These are phyloP conservation scores for Cardiospermum halicacabum DNA, from an alignment of 345 rosid genomes.

Conservation along the genomic window DNA sequence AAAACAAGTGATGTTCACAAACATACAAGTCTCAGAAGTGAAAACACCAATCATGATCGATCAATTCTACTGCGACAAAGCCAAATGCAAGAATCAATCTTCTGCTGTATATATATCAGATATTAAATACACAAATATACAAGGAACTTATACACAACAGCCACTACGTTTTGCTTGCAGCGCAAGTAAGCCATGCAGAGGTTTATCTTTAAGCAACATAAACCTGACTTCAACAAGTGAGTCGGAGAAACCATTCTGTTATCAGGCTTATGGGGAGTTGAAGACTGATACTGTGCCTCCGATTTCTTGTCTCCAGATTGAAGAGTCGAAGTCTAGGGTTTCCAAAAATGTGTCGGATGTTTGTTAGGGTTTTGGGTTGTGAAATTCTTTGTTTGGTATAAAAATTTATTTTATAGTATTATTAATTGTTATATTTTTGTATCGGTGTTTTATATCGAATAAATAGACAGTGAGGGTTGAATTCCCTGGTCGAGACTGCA, in stretches of 20 bases:
- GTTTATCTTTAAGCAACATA: conserved; percentile 50
- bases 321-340: no score
- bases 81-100: conserved; percentile 54
- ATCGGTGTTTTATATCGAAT: no score
- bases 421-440: no score
- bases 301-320: conserved; percentile 53
- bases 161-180: conserved; percentile 82
- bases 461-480: no score
- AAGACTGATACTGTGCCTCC: conserved; percentile 57
- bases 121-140: conserved; percentile 59
- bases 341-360: no score
- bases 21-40: conserved; percentile 73
- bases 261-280: conserved; percentile 76
- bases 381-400: no score
- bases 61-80: conserved; percentile 70
- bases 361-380: no score
- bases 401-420: no score
- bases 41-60: conserved; percentile 73
- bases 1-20: conserved; percentile 77
- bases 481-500: no score
- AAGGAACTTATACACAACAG: conserved; percentile 67
- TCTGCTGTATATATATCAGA: conserved; percentile 74
- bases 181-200: conserved; percentile 70
- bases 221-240: conserved; percentile 45
- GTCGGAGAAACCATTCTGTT: conserved; percentile 55